Base-by-base conservation (phyloP, 108 stramenopile species). In the Fistulifera pelliculosa region DNA sequence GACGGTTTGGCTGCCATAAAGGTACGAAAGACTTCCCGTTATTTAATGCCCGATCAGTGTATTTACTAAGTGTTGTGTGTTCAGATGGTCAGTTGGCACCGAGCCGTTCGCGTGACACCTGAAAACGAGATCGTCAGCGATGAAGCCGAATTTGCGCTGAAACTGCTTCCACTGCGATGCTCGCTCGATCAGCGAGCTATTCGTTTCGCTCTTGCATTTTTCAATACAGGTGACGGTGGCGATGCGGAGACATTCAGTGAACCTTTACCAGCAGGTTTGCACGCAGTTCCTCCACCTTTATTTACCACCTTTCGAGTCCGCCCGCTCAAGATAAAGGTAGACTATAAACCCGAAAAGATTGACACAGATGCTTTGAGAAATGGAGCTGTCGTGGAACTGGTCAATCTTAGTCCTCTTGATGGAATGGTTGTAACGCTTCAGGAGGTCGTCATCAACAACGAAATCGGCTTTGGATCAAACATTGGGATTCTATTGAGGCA, bases 331-430 rank as follows among this genome's bases (percentile, higher is more conserved):
- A 64, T 93, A 18, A 93, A 89, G 58, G 82, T 93, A 11, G 79
- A 93, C 54, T 93, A 93, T 64, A 65, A 42, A 24, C 84, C 84
- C 7, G 66, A 81, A 28, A 77, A 74, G 41, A 48, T 89, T 51
- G 81, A 93, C 54, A 56, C 76, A 10, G 56, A 52, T 41, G 80
- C 87, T 15, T 58, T 93, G 41, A 71, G 77, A 13, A 79, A 85
- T 27, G 91, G 91, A 12, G 72, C 69, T 22, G 70, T 81, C 38
- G 74, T 86, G 11, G 91, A 93, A 58, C 65, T 93, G 19, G 45
- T 89, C 35, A 93, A 93, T 65, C 47, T 93, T 10, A 81, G 81
- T 61, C 87, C 91, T 8, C 61, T 93, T 27, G 81, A 89, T 54
- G 75, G 73, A 15, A 81, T 93, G 83, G 70, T 87, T 15, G 76